Base-by-base conservation (phyloP, 495 filamentous ascomycete genomes). In the Monascus purpureus region DNA sequence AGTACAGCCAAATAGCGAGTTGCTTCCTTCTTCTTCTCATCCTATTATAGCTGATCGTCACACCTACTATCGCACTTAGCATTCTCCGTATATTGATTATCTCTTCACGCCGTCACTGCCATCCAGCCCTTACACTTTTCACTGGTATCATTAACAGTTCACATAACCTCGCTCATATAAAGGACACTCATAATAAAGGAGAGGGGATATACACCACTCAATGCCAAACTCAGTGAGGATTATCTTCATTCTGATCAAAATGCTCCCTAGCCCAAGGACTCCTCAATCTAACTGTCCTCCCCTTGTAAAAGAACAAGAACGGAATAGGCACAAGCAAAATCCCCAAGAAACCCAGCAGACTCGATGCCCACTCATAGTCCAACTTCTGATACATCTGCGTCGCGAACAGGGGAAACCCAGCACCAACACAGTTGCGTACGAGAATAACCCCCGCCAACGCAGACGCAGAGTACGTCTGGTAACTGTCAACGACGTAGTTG, bases 351-450 rank as follows among this genome's bases (percentile, higher is more conserved):
- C 63, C 73, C 8, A 78, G 42, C 15, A 77, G 35, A 49, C 63
- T 70, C 1, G 65, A 72, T 9, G 74, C 74, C 73, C 73, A 78
- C 17, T 50, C 59, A 22, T 65, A 72, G 3, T 70, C 74, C 14
- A 82, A 50, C 13, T 52, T 63, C 9, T 71, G 38, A 37, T 81
- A 83, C 65, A 82, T 61, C 40, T 58, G 55, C 6, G 49, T 49
- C n/a, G 50, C 54, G 39, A 66, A 66, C 17, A 68, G 36, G 4
- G 63, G 61, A 29, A 66, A 66, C 0, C 59, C 61, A 11, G 52
- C 62, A 9, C 60, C 63, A 5, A 59, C 55, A 2, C 59, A 18
- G 28, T 63, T 65, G 17, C 63, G 50, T 7, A 61, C 42, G 13
- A 62, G 35, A 13, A 59, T 59, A 2, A 62, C 46, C 5, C 53